These are phyloP conservation scores for Termitomyces sp. DNA, from an alignment of 768 basidiomycete species.

Conservation along the genomic window DNA sequence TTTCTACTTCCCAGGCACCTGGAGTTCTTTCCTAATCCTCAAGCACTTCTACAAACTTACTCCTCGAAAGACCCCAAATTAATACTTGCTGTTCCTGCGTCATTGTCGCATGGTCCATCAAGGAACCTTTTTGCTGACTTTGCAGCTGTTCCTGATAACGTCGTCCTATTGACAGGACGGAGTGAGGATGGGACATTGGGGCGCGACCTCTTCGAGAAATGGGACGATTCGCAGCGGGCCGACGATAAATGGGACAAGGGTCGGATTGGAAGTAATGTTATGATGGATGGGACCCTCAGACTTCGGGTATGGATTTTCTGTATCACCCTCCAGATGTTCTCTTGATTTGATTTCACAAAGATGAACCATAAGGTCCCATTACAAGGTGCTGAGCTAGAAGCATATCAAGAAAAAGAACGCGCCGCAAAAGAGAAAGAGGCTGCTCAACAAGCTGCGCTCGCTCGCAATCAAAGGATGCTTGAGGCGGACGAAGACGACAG, in stretches of 20 bases:
- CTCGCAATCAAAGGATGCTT: constrained; percentile 81
- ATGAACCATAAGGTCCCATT: constrained; percentile 89
- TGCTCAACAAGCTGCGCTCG: constrained; percentile 80
- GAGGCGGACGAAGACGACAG: constrained; percentile 93
- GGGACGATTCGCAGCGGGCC: constrained; percentile 80
- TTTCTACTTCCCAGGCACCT: constrained; percentile 57
- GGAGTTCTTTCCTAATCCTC: constrained; percentile 87
- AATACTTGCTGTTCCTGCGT: constrained; percentile 90
- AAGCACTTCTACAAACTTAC: constrained; percentile 75
- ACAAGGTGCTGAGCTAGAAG: constrained; percentile 84
- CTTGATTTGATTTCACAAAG: constrained; percentile 32
- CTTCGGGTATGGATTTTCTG: constrained; percentile 50
- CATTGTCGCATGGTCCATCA: constrained; percentile 90
- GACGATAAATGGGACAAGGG: constrained; percentile 89
- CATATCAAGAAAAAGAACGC: constrained; percentile 72
- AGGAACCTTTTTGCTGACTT: constrained; percentile 84
- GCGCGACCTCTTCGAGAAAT: constrained; percentile 75
- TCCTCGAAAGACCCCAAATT: constrained; percentile 89
- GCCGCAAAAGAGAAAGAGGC: constrained; percentile 78
- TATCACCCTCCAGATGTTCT: background rate
- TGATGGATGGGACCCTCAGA: constrained; percentile 70
- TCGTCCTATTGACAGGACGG: constrained; percentile 80
- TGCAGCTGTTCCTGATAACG: constrained; percentile 78
- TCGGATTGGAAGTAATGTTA: constrained; percentile 80
- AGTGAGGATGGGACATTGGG: constrained; percentile 81